Evolutionary conservation across 2,329 filamentous ascomycete species (phyloP), one percentile per base, ranked within the genome.

Genomic region (Beauveria sp.): DNA sequence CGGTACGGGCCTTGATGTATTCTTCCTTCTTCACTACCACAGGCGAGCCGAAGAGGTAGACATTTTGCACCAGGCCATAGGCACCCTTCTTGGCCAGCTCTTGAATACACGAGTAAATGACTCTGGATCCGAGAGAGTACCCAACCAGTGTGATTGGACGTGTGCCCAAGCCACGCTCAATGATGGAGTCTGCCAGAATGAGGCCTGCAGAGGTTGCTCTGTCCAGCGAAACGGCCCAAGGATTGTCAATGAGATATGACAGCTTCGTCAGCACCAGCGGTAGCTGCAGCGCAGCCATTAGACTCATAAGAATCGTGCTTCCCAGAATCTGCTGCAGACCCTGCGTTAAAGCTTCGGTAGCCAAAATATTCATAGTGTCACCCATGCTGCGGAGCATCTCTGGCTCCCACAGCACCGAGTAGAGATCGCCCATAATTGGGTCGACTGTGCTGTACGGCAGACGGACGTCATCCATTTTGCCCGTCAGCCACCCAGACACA

Each of bases 301-400:
- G 79, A 66, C 88, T 85, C 57, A 92, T 85, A 18, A 99, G 79
- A 57, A 99, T 88, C 0, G 94, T 97, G 70, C 86, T 94, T 48
- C 90, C 94, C 14, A 99, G 81, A 8, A 97, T 86, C 82, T 97
- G 94, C 77, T 99, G 94, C 34, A 99, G 84, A 64, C 93, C 92
- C 82, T 96, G 91, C 0, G 94, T 97, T 63, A 99, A 85, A 68
- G 94, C 94, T 90, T 99, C 94, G 40, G 94, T 99, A 62, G 94
- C 94, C 65, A 99, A 79, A 75, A 99, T 97, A 69, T 97, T 97
- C 69, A 99, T 97, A 51, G 94, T 99, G 72, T 94, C 91, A 83
- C 94, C 94, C 88, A 97, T 99, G 74, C 91, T 96, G 67, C 86
- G 88, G 70, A 99, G 82, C 92, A 99, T 96, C 71, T 99, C 94